Conservation (phyloP, 257 asterid species). For the Ehretia macrophylla region DNA sequence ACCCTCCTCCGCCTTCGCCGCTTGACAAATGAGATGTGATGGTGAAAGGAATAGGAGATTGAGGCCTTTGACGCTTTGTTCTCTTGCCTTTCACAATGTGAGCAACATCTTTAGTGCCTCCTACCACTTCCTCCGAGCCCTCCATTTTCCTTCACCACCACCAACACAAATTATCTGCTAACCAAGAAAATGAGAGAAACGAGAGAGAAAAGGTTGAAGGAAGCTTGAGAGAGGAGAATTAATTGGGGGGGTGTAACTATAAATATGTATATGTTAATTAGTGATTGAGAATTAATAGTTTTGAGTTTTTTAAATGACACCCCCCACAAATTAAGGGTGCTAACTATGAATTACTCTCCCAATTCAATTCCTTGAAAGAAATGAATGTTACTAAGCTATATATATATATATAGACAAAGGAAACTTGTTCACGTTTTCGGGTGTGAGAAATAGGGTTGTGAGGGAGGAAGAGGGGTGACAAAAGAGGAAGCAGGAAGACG, state of each 20-base stretch:
- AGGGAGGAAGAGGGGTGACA: neutral
- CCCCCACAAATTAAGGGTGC: conserved; percentile 10
- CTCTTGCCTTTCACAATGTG: conserved; percentile 36
- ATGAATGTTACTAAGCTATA: neutral
- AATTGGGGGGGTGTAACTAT: conserved; percentile 26
- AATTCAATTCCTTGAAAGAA: conserved; percentile 6
- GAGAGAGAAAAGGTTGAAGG: conserved; percentile 22
- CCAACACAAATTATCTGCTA: conserved; percentile 7
- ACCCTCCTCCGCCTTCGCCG: neutral
- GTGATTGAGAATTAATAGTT: conserved; percentile 37
- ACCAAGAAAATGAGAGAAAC: neutral
- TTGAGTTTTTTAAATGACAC: conserved; percentile 23
- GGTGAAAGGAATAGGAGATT: conserved; percentile 33
- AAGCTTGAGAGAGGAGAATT: conserved; percentile 22
- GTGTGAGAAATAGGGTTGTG: neutral
- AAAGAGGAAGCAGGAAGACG: neutral
- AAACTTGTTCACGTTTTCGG: conserved; percentile 8
- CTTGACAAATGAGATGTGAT: conserved; percentile 22
- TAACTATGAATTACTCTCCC: conserved; percentile 5
- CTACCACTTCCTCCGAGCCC: conserved; percentile 24
- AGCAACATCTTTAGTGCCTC: conserved; percentile 31
- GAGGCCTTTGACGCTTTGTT: conserved; percentile 35
- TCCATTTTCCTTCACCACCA: conserved; percentile 21
- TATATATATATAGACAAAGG: conserved; percentile 2
- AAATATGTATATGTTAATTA: conserved; percentile 19